phyloP scores from a whole-genome alignment of 257 asterid species.

The Lantana camara region DNA sequence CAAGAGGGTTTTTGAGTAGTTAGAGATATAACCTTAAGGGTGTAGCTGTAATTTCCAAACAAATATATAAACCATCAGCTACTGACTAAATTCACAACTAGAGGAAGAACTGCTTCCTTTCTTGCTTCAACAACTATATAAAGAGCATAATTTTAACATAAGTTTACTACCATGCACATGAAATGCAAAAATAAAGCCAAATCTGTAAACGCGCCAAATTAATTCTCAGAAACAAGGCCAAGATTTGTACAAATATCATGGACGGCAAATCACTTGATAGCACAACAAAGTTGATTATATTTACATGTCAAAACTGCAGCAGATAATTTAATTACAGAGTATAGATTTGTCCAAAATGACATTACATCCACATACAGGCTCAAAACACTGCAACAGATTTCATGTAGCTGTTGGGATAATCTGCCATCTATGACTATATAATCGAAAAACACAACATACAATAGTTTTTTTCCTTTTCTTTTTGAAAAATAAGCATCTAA shows the following conservation, averaged over 20 bases:
- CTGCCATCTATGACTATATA: slow-evolving; percentile 33
- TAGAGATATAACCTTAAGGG: too few relatives aligned
- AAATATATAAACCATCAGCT: neutral
- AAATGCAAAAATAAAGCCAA: neutral
- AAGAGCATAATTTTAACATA: neutral
- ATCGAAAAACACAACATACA: slow-evolving; percentile 12
- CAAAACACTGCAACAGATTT: slow-evolving; percentile 17
- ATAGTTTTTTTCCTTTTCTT: neutral
- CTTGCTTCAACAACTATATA: neutral
- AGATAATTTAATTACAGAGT: slow-evolving; percentile 31
- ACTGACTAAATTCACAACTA: neutral
- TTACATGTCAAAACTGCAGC: slow-evolving; percentile 29
- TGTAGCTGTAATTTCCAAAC: too few relatives aligned
- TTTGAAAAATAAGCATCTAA: neutral
- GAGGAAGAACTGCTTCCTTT: neutral
- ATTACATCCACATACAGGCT: slow-evolving; percentile 22
- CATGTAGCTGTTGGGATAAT: slow-evolving; percentile 20
- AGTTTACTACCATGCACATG: neutral
- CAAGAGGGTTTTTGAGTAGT: too few relatives aligned
- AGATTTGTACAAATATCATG: neutral
- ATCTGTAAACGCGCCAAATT: neutral
- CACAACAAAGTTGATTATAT: slow-evolving; percentile 25
- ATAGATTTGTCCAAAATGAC: slow-evolving; percentile 21
- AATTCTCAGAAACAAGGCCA: neutral
- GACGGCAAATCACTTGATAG: slow-evolving; percentile 1